A percentile compares a stretch with the other conserved stretches of the same genome.
These are phyloP conservation scores for Moesziomyces parantarcticus DNA, from an alignment of 1,284 basidiomycete genomes.

Conservation along the genomic window DNA sequence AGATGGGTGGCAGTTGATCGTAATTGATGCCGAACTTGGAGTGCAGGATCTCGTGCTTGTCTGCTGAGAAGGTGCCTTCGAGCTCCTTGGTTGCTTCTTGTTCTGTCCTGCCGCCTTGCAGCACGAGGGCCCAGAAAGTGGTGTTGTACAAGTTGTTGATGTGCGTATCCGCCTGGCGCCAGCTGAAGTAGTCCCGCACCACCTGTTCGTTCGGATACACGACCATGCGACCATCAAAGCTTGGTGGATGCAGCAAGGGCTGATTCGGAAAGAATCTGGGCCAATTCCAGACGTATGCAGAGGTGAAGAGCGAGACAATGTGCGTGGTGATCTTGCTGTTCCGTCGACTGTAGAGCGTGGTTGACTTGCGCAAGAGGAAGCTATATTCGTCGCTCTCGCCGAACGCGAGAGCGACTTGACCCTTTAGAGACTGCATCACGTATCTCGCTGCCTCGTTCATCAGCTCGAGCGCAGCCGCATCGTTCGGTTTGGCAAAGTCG, in stretches of 20 bases:
- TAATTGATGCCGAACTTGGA: constrained; percentile 87
- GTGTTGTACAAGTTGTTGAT: constrained; percentile 99
- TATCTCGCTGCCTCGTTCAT: constrained; percentile 91
- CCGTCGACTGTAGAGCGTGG: constrained; percentile 84
- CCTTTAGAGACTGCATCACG: constrained; percentile 74
- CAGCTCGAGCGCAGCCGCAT: constrained; percentile 82
- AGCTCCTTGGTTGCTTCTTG: constrained; percentile 79
- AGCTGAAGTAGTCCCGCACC: constrained; percentile 90
- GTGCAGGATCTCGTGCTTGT: constrained; percentile 92
- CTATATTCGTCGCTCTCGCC: constrained; percentile 98
- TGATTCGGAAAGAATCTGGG: constrained; percentile 78
- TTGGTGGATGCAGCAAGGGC: constrained; percentile 80
- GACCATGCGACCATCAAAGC: constrained; percentile 86
- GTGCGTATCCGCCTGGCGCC: constrained; percentile 96
- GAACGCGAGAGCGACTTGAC: constrained; percentile 73
- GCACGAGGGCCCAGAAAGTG: constrained; percentile 90
- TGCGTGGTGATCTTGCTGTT: constrained; percentile 85
- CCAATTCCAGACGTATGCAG: constrained; percentile 91
- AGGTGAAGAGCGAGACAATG: constrained; percentile 90
- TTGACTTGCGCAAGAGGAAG: constrained; percentile 83
- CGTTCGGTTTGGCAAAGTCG: constrained; percentile 89
- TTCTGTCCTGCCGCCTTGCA: constrained; percentile 79
- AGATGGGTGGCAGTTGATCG: constrained; percentile 79
- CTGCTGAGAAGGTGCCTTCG: constrained; percentile 85
- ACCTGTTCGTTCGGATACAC: constrained; percentile 81